Evolutionary conservation across 352 stramenopile genomes (phyloP), one percentile per base, ranked within the genome.

Genomic region (Phytopythium mirpurense): DNA sequence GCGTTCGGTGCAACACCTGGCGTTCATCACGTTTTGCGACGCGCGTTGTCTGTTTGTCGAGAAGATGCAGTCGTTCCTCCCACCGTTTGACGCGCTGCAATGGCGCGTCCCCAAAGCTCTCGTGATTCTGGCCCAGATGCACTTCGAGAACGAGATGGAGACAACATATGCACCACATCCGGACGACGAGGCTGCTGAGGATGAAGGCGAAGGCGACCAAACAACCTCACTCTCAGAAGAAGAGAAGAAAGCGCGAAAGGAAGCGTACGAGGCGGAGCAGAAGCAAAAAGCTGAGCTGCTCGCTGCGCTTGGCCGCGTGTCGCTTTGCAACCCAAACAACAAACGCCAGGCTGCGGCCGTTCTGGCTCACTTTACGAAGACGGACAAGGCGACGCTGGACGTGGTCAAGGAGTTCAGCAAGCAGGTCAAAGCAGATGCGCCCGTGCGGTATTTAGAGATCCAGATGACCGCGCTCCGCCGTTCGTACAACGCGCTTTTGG

Each of bases 381-480:
- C 58, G 26, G 67, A 60, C 15, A 74, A 82, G 49, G 40, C 72
- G 23, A 78, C 61, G 18, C 60, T 88, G 24, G 77, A 90, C 14
- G 71, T 90, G 26, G 79, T 92, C 10, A 91, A 89, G 29, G 76
- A 79, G 12, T 95, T 93, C 59, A 76, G 78, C 54, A 90, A 85
- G 35, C 68, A 88, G 51, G 59, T 95, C 41, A 93, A 91, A 47
- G 62, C 66, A 16, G 72, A 94, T 34, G 78, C 82, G 9, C 81
- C 82, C 0, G 74, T 93, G 40, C 79, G 85, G 23, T 93, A 90
- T 48, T 62, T 95, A 23, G 85, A 95, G 62, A 79, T 93, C n/a
- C 85, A 95, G 60, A 95, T 95, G 83, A 86, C 74, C 26, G 70
- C 81, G 15, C 68, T 95, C 43, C 79, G 82, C 3, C 76, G 88